These are phyloP conservation scores for Cladosporium sphaerospermum DNA, from an alignment of 2,329 filamentous ascomycete species.

Conservation along the genomic window DNA sequence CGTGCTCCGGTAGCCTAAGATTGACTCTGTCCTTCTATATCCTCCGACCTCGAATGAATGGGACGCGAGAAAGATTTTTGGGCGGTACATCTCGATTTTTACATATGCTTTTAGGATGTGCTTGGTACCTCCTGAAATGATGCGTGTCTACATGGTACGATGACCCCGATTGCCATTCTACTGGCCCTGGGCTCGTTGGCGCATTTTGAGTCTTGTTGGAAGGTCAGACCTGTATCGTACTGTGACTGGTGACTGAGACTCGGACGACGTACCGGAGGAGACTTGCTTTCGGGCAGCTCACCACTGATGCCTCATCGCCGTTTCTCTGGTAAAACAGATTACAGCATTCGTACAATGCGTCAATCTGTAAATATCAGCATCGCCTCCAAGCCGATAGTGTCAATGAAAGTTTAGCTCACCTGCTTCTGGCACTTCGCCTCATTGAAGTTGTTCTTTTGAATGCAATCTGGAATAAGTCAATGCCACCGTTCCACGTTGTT, in stretches of 20 bases:
- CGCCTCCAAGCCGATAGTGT: not conserved
- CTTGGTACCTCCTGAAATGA: not conserved
- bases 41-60: constrained; percentile 45
- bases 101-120: not conserved
- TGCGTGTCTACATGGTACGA: not conserved
- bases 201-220: constrained; percentile 62
- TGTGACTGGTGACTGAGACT: not conserved
- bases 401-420: constrained; percentile 24
- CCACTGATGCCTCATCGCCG: constrained; percentile 68
- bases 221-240: not conserved
- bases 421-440: constrained; percentile 71
- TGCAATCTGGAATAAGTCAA: constrained; percentile 44
- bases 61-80: constrained; percentile 38
- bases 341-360: constrained; percentile 90
- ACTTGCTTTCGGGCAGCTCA: constrained; percentile 78
- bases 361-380: constrained; percentile 50
- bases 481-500: not conserved
- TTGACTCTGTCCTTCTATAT: constrained; percentile 56
- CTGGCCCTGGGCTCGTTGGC: constrained; percentile 57
- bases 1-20: constrained; percentile 99
- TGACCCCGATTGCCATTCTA: constrained; percentile 10
- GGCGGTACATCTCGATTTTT: constrained; percentile 30
- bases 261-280: constrained; percentile 52
- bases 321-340: constrained; percentile 76
- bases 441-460: constrained; percentile 77